Percentiles rank a stretch among this genome's conserved stretches.
Evolutionary conservation across 73 alveolate genomes (phyloP).

Genomic region (Symbiodinium natans): DNA sequence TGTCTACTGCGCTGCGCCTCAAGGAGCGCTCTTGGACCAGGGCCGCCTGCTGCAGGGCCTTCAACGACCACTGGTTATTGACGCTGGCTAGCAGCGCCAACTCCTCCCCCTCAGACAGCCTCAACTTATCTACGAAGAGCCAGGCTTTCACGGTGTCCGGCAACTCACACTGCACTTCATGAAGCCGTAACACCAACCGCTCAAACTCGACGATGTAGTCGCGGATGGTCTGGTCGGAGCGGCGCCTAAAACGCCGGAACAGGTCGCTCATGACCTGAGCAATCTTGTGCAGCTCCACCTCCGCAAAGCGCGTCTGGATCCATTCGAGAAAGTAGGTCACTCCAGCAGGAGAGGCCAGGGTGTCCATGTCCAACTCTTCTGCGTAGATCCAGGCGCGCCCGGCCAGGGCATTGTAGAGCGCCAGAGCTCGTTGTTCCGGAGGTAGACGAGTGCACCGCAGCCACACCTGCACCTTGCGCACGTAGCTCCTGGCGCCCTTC

Average conservation of each 20-base stretch:
- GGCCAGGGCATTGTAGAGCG: not conserved
- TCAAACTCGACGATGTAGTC: slow-evolving; percentile 12
- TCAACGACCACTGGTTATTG: not conserved
- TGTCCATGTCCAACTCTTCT: slow-evolving; percentile 13
- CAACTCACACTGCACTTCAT: not conserved
- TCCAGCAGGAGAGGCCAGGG: not conserved
- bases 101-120: not conserved
- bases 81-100: not conserved
- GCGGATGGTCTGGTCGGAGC: not conserved
- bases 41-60: not conserved
- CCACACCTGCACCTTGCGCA: not conserved
- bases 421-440: not conserved
- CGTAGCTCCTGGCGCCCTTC: not conserved
- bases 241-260: not conserved
- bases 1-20: no score
- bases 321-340: not conserved
- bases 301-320: not conserved
- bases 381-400: slow-evolving; percentile 31
- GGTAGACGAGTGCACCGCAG: not conserved
- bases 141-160: not conserved
- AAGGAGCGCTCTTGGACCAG: not conserved
- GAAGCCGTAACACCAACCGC: not conserved
- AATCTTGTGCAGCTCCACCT: not conserved
- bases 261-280: slow-evolving; percentile 19
- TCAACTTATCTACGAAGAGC: slow-evolving; percentile 1